Conservation (phyloP, 2,329 filamentous ascomycete genomes). For the Trichoderma koningii region DNA sequence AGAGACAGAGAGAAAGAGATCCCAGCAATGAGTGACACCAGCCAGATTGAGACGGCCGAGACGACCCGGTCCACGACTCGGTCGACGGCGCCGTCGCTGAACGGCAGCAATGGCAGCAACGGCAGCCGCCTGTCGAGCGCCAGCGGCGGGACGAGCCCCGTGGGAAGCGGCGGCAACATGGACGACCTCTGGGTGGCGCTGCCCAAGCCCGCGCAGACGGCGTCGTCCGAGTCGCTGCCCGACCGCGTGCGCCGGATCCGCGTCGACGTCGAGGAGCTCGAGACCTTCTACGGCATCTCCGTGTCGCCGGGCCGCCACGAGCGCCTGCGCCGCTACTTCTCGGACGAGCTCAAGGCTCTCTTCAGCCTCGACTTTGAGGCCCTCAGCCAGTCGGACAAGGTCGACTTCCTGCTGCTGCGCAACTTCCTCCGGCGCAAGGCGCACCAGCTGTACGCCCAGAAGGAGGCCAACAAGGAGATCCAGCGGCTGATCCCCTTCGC, state of each 20-base stretch:
- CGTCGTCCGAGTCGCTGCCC: conserved; percentile 40
- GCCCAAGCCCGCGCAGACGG: conserved; percentile 20
- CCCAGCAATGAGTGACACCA: conserved; percentile 8
- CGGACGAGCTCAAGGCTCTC: conserved; percentile 43
- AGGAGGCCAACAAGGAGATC: conserved; percentile 41
- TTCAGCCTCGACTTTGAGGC: conserved; percentile 34
- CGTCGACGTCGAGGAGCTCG: conserved; percentile 50
- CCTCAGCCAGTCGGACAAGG: conserved; percentile 46
- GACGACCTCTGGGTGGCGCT: conserved; percentile 31
- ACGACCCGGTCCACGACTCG: conserved; percentile 8
- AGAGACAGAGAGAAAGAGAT: not conserved
- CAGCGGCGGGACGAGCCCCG: conserved; percentile 13
- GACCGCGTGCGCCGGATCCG: conserved; percentile 48
- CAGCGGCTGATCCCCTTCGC: conserved; percentile 50
- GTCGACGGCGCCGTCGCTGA: conserved; percentile 14
- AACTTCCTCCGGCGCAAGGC: conserved; percentile 47
- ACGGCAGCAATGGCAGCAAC: not conserved
- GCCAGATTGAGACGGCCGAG: conserved; percentile 3
- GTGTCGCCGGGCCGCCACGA: conserved; percentile 46
- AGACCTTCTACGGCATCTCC: conserved; percentile 51
- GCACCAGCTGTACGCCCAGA: conserved; percentile 45
- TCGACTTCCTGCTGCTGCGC: conserved; percentile 54
- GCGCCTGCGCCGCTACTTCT: conserved; percentile 46
- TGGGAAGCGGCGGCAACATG: conserved; percentile 24
- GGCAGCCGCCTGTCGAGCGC: conserved; percentile 13